These are phyloP conservation scores for Rhodosporidiobolus sp. DNA, from an alignment of 768 basidiomycete genomes.

Conservation along the genomic window DNA sequence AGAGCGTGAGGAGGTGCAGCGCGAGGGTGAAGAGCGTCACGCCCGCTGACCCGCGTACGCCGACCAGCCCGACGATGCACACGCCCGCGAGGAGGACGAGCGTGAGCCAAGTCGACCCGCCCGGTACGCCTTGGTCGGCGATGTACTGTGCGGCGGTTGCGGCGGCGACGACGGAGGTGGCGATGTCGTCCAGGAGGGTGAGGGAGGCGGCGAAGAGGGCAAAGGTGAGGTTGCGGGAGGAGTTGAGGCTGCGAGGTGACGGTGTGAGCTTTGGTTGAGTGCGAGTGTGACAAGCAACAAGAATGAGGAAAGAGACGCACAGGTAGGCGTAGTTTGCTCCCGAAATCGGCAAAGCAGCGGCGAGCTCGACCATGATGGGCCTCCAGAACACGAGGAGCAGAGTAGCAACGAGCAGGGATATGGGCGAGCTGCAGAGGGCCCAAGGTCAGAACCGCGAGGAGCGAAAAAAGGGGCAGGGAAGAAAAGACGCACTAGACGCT, in stretches of 20 bases:
- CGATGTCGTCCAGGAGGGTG: conserved; percentile 67
- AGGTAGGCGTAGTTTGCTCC: conserved; percentile 71
- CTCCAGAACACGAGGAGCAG: conserved; percentile 67
- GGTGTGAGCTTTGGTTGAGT: not conserved
- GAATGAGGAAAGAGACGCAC: not conserved
- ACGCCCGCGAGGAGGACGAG: conserved; percentile 60
- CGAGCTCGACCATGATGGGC: conserved; percentile 71
- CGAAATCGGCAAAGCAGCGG: conserved; percentile 64
- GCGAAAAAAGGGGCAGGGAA: not conserved
- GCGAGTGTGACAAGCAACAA: not conserved
- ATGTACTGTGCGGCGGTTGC: conserved; percentile 69
- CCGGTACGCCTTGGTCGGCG: conserved; percentile 56
- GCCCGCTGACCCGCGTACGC: conserved; percentile 63
- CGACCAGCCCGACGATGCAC: conserved; percentile 58
- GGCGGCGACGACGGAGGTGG: conserved; percentile 69
- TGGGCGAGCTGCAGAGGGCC: conserved; percentile 59
- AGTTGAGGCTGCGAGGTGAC: conserved; percentile 56
- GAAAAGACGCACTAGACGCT: conserved; percentile 60
- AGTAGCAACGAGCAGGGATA: conserved; percentile 64
- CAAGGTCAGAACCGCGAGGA: not conserved
- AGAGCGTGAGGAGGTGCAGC: conserved; percentile 63
- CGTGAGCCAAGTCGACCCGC: conserved; percentile 58
- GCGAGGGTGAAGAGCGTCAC: conserved; percentile 60
- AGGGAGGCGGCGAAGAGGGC: conserved; percentile 66
- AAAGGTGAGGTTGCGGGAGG: conserved; percentile 59